Base-by-base conservation (phyloP, 371 early-diverging fungal species). In the Spraguea lophii region DNA sequence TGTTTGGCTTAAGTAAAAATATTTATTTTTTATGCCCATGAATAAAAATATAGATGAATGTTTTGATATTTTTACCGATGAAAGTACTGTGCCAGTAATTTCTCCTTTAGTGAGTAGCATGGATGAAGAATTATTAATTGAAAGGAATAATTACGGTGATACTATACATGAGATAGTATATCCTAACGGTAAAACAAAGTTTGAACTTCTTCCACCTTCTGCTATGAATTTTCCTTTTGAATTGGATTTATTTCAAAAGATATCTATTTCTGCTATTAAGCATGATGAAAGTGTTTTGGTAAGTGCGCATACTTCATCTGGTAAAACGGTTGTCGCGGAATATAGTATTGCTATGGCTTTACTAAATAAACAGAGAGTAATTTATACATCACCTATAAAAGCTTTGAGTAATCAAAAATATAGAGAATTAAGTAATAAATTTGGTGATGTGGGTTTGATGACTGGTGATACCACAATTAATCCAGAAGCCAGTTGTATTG, bases 401-500 rank as follows among this genome's bases (percentile, higher is more conserved):
- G 99, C 99, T 2, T 74, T 99, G 53, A 83, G 83, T 42, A 99
- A 99, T 63, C 99, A 99, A 76, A 99, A 99, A 73, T 99, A 82
- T 60, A 77, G 95, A 62, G 99, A 99, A 71, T 77, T 99, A 40
- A 76, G 80, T 51, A 82, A 82, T 50, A 88, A 89, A 64, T 95
- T 95, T 75, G 84, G 84, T 20, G 95, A 99, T 70, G 95, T 95
- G 4, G 99, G 99, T 13, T 74, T 99, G 61, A 88, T 94, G 89
- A 99, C 99, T 7, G 99, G 99, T 49, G 99, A 99, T 77, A 88
- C 91, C 0, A 91, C 95, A 0, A 85, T 99, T 68, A 90, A 90
- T 59, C 90, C 94, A 3, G 75, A 75, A 48, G 93, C 95, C 3
- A 81, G 84, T 3, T 91, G 92, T 62, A 65, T 99, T 43, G 95